These are phyloP conservation scores for Pichia paraexigua DNA, from an alignment of 805 yeast genomes.

Conservation along the genomic window DNA sequence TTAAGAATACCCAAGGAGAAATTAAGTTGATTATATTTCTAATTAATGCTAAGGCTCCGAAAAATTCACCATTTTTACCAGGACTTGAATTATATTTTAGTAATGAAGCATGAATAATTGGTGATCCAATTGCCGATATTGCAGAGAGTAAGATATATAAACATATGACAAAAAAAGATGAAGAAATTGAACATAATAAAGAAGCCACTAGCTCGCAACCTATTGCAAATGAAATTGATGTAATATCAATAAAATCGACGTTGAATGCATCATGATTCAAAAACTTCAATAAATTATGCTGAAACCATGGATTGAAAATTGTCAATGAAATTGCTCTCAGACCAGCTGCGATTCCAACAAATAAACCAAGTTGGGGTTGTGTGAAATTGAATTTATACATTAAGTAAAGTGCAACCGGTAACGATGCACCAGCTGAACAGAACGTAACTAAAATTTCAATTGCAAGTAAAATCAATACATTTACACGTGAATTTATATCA, in stretches of 20 bases:
- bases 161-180: slow-evolving; percentile 29
- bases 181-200: slow-evolving; percentile 31
- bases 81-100: slow-evolving; percentile 51
- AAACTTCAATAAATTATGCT: slow-evolving; percentile 28
- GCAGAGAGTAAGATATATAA: slow-evolving; percentile 33
- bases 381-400: slow-evolving; percentile 47
- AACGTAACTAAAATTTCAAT: slow-evolving; percentile 38
- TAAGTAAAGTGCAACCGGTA: slow-evolving; percentile 43
- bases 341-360: slow-evolving; percentile 44
- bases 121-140: slow-evolving; percentile 44
- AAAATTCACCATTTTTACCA: slow-evolving; percentile 57
- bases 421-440: slow-evolving; percentile 34
- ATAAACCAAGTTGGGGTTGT: slow-evolving; percentile 46
- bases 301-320: slow-evolving; percentile 42
- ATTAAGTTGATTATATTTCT: slow-evolving; percentile 42
- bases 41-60: slow-evolving; percentile 60
- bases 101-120: slow-evolving; percentile 51
- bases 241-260: slow-evolving; percentile 39
- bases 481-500: slow-evolving; percentile 32
- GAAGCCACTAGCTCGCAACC: slow-evolving; percentile 10
- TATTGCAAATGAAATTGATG: slow-evolving; percentile 10
- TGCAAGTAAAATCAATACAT: slow-evolving; percentile 40
- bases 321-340: slow-evolving; percentile 43
- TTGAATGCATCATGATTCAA: slow-evolving; percentile 31
- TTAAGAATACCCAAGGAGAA: slow-evolving; percentile 41